A percentile compares a stretch with the other conserved stretches of the same genome.
Evolutionary conservation across 192 early-diverging fungal genomes (phyloP).

Genomic region (Chytriomyces sp.): DNA sequence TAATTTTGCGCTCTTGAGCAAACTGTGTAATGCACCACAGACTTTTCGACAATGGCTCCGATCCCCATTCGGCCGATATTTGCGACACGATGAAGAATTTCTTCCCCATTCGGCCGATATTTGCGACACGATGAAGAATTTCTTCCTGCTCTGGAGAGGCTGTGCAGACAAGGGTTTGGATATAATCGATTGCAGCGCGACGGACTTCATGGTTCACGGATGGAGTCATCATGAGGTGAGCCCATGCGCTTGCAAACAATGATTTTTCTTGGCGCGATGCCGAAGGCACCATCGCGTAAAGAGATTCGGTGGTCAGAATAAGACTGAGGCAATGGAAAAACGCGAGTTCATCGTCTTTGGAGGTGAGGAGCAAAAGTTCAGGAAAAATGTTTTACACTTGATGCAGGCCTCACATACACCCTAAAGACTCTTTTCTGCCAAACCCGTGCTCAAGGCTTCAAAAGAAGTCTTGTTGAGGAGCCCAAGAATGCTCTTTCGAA

Average conservation of each 20-base stretch:
- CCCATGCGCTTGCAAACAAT: conserved; percentile 47
- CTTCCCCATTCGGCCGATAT: conserved; percentile 48
- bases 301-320: conserved; percentile 39
- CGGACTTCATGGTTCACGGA: conserved; percentile 34
- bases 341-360: conserved; percentile 71
- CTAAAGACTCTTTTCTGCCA: conserved; percentile 23
- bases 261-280: conserved; percentile 32
- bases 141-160: not conserved
- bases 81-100: too few species aligned
- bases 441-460: conserved; percentile 53
- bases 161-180: conserved; percentile 16
- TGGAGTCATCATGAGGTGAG: conserved; percentile 61
- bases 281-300: conserved; percentile 48
- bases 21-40: not conserved
- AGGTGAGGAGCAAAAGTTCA: conserved; percentile 72
- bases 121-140: conserved; percentile 12
- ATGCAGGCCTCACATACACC: conserved; percentile 61
- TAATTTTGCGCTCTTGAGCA: conserved; percentile 16
- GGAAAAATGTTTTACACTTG: conserved; percentile 68
- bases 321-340: conserved; percentile 62
- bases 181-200: conserved; percentile 27
- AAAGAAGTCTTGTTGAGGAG: conserved; percentile 43
- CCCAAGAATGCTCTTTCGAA: conserved; percentile 70
- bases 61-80: too few species aligned
- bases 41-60: conserved; percentile 37